Percentiles rank a stretch among this genome's conserved stretches.
phyloP scores from a whole-genome alignment of 2,329 filamentous ascomycete genomes.

The Cryphonectria radicalis region DNA sequence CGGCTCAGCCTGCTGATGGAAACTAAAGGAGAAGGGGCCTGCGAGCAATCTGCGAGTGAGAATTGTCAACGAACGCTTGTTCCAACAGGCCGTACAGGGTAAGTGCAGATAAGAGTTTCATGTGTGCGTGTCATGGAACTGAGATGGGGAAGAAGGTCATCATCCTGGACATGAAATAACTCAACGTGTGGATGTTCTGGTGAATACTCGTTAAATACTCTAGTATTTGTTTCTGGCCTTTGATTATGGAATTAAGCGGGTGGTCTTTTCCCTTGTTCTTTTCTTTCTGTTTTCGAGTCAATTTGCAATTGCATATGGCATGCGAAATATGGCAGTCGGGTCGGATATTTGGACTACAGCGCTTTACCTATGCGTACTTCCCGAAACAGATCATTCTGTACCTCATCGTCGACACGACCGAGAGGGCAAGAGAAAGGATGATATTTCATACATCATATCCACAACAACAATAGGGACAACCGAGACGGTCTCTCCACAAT shows the following conservation, averaged over 20 bases:
- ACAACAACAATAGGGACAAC: neutral
- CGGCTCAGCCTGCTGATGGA: conserved; percentile 35
- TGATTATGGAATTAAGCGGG: neutral
- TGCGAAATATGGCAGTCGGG: neutral
- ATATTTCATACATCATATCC: neutral
- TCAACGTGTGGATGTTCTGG: too few species aligned
- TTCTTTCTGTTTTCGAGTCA: neutral
- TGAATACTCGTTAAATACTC: too few species aligned
- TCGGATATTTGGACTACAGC: neutral
- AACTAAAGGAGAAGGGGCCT: neutral
- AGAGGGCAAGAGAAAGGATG: neutral
- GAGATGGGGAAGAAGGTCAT: too few species aligned
- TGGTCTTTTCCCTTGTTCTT: too few species aligned
- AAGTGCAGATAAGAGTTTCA: neutral
- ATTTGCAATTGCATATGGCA: neutral
- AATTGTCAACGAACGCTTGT: neutral
- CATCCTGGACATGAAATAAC: too few species aligned
- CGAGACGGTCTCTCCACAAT: neutral
- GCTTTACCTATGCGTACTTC: neutral
- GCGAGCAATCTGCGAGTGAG: neutral
- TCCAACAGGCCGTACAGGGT: too few species aligned
- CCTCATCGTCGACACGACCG: neutral
- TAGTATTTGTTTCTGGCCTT: neutral
- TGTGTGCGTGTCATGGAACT: neutral
- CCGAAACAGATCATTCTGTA: neutral